Base-by-base conservation (phyloP, 345 rosid genomes). In the Eutrema yunnanense region DNA sequence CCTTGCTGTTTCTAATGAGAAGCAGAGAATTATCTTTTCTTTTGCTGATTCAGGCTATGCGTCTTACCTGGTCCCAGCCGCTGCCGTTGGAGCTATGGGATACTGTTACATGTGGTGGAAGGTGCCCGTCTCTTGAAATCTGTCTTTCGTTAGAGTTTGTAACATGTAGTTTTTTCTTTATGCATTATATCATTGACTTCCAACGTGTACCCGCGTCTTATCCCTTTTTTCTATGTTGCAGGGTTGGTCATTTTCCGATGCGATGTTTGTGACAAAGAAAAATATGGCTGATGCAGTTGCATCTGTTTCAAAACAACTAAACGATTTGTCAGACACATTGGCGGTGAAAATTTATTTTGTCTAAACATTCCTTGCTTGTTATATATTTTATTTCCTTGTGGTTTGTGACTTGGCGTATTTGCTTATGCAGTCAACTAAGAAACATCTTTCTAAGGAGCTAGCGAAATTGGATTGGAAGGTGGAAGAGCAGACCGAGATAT, bases 51-150 rank as follows among this genome's bases (percentile, higher is more conserved):
- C 80, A 90, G 96, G 89, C 73, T 81, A 72, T 77, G 81, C 90
- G 37, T 93, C 98, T 61, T 93, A 90, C 79, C 71, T 93, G 61
- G 83, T 84, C 41, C 98, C 97, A 69, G 97, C 98, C 58, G 94
- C 96, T 22, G 98, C 95, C 2, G 66, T 94, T 68, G 97, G 98
- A 81, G 97, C 94, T 65, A 81, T 94, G 92, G 96, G 96, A 47
- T 94, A 90, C 81, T 86, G 95, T 80, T 90, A 89, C 79, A 87
- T 90, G 96, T 86, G 91, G 96, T 94, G 96, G 98, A 90, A 89
- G 96, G 98, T 65, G 53, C 61, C 50, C 26, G 0, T 48, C 60
- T 66, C 67, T 59, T 37, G 38, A 69, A 51, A 36, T 37, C 9
- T 29, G 41, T 41, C 67, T 34, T 67, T 43, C 53, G 27, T 69